A percentile compares a stretch with the other conserved stretches of the same genome.
Conservation (phyloP, 164 flowering plant genomes). For the Chloranthus sessilifolius region DNA sequence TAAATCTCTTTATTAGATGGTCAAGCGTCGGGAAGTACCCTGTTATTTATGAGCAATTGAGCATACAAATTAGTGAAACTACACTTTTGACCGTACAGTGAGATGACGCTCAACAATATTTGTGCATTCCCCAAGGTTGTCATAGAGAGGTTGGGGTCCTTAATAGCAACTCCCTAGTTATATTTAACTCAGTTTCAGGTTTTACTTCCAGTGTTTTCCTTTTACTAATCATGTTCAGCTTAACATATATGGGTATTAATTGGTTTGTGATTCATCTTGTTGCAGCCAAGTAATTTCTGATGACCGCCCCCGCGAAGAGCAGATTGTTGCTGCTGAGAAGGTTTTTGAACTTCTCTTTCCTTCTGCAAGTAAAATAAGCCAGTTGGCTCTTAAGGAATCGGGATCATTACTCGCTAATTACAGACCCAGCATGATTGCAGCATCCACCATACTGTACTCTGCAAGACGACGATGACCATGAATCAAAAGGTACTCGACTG, state of each 20-base stretch:
- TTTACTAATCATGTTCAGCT: neutral
- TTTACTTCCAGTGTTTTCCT: neutral
- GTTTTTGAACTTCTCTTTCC: slow-evolving; percentile 36
- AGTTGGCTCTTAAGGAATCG: slow-evolving; percentile 10
- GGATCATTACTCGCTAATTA: slow-evolving; percentile 5
- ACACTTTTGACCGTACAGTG: too few relatives aligned
- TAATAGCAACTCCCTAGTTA: too few relatives aligned
- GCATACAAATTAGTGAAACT: too few relatives aligned
- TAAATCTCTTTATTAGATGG: too few relatives aligned
- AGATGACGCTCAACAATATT: too few relatives aligned
- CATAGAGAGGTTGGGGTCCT: too few relatives aligned
- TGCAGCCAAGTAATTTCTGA: slow-evolving; percentile 51
- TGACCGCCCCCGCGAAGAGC: slow-evolving; percentile 41
- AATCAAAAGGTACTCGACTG: neutral
- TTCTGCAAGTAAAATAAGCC: slow-evolving; percentile 3
- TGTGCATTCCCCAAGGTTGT: too few relatives aligned
- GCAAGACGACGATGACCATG: slow-evolving; percentile 12
- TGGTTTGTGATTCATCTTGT: neutral
- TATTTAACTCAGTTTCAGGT: neutral
- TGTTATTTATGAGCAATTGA: too few relatives aligned
- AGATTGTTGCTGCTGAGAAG: slow-evolving; percentile 52
- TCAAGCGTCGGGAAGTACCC: too few relatives aligned
- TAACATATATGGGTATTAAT: neutral
- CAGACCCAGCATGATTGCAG: slow-evolving; percentile 64
- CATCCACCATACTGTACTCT: slow-evolving; percentile 46